Conservation (phyloP, 108 stramenopile genomes). For the Cyclotella atomus region DNA sequence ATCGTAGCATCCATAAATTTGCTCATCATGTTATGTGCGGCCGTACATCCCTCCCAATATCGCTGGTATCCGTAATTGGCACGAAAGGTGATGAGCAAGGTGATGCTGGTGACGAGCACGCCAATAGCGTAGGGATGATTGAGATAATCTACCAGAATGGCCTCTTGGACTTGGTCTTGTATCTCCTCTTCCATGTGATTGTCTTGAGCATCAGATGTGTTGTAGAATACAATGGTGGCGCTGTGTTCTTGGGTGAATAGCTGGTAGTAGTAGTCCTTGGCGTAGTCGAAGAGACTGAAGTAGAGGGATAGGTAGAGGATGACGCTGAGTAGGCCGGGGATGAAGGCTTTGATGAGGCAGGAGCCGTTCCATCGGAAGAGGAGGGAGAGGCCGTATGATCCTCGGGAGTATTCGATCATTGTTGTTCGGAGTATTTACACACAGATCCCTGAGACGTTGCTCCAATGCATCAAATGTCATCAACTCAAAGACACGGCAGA, state of each 20-base stretch:
- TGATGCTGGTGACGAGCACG: constrained; percentile 51
- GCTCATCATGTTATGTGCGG: constrained; percentile 60
- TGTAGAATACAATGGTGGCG: too few species aligned
- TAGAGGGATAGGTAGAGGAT: constrained; percentile 44
- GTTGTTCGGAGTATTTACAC: too few species aligned
- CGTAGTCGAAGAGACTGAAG: constrained; percentile 8
- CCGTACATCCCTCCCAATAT: constrained; percentile 71
- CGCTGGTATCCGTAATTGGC: constrained; percentile 72
- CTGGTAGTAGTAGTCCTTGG: background rate
- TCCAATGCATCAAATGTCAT: too few species aligned
- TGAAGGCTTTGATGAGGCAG: constrained; percentile 55
- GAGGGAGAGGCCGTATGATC: constrained; percentile 61
- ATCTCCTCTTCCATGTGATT: background rate
- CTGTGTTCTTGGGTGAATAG: too few species aligned
- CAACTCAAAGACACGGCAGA: too few species aligned
- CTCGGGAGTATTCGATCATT: constrained; percentile 77
- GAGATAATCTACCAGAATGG: constrained; percentile 21
- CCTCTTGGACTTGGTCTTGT: background rate
- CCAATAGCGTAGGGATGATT: constrained; percentile 81
- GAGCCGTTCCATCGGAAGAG: constrained; percentile 70
- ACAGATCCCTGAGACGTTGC: too few species aligned
- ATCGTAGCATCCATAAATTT: constrained; percentile 79
- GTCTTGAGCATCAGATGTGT: too few species aligned
- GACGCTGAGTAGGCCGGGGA: constrained; percentile 63
- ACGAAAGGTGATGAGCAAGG: constrained; percentile 76